Evolutionary conservation across 2,329 filamentous ascomycete species (phyloP).

Genomic region (Diplodia intermedia): DNA sequence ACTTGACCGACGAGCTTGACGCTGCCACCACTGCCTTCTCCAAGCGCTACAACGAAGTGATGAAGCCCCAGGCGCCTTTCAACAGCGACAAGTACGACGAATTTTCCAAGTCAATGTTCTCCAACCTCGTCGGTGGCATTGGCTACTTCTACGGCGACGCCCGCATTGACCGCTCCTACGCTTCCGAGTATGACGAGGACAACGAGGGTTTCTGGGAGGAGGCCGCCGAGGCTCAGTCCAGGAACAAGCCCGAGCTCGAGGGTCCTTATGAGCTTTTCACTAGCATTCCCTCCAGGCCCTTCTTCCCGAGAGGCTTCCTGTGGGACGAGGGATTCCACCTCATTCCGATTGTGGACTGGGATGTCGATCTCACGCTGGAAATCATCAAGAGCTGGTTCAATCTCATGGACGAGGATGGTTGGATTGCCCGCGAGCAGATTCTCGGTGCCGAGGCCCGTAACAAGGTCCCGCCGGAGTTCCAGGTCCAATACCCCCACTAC

Average conservation of each 20-base stretch:
- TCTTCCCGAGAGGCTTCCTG: constrained; percentile 94
- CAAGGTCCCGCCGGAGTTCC: constrained; percentile 93
- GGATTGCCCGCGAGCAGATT: constrained; percentile 97
- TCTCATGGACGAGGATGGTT: constrained; percentile 94
- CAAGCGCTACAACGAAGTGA: constrained; percentile 74
- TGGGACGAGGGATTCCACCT: constrained; percentile 99
- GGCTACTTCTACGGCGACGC: constrained; percentile 94
- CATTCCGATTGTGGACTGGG: constrained; percentile 90
- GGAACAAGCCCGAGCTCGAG: constrained; percentile 72
- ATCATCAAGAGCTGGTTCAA: constrained; percentile 96
- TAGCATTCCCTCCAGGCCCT: constrained; percentile 87
- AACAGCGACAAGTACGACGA: constrained; percentile 72
- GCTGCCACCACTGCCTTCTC: constrained; percentile 72
- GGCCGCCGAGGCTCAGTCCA: constrained; percentile 76
- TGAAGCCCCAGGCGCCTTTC: constrained; percentile 79
- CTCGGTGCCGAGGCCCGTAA: constrained; percentile 88
- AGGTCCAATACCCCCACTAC: constrained; percentile 95
- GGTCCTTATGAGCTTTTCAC: constrained; percentile 90
- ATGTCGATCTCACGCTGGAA: constrained; percentile 83
- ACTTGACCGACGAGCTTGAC: constrained; percentile 74
- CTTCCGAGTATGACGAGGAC: constrained; percentile 92
- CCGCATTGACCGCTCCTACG: constrained; percentile 87
- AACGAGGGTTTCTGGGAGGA: constrained; percentile 96
- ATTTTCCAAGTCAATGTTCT: constrained; percentile 90
- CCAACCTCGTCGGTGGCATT: constrained; percentile 90